phyloP scores from a whole-genome alignment of 2,329 filamentous ascomycete genomes.

The Huntiella bhutanensis region DNA sequence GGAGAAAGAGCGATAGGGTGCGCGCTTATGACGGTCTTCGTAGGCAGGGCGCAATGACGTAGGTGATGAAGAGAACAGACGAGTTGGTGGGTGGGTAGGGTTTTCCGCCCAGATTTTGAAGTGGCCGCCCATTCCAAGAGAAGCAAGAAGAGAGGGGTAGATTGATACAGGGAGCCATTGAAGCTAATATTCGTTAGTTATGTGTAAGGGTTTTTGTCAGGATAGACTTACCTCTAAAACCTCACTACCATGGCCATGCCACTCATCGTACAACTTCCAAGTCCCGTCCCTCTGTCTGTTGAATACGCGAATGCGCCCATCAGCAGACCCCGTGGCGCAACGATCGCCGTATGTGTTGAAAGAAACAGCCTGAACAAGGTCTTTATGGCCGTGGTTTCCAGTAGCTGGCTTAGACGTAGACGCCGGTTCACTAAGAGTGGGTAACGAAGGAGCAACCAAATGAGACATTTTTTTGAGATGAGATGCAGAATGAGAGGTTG shows the following conservation, averaged over 20 bases:
- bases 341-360: slow-evolving; percentile 89
- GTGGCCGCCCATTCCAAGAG: slow-evolving; percentile 68
- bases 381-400: slow-evolving; percentile 55
- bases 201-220: slow-evolving; percentile 4
- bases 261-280: slow-evolving; percentile 71
- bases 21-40: slow-evolving; percentile 35
- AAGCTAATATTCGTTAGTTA: slow-evolving; percentile 33
- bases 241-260: slow-evolving; percentile 79
- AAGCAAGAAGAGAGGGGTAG: slow-evolving; percentile 69
- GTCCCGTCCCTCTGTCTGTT: slow-evolving; percentile 59
- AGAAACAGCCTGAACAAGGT: slow-evolving; percentile 66
- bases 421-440: slow-evolving; percentile 24
- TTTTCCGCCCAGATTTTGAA: slow-evolving; percentile 92
- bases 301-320: slow-evolving; percentile 86
- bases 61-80: slow-evolving; percentile 51
- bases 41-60: slow-evolving; percentile 27
- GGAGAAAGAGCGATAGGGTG: slow-evolving; percentile 61
- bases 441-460: slow-evolving; percentile 10
- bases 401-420: slow-evolving; percentile 32
- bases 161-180: slow-evolving; percentile 87
- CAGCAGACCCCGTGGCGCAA: slow-evolving; percentile 76
- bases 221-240: slow-evolving; percentile 53
- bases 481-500: neutral
- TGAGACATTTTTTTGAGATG: slow-evolving; percentile 9
- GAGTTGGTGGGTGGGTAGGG: slow-evolving; percentile 57